Base-by-base conservation (phyloP, 2,329 filamentous ascomycete genomes). In the Diaporthe sp. region DNA sequence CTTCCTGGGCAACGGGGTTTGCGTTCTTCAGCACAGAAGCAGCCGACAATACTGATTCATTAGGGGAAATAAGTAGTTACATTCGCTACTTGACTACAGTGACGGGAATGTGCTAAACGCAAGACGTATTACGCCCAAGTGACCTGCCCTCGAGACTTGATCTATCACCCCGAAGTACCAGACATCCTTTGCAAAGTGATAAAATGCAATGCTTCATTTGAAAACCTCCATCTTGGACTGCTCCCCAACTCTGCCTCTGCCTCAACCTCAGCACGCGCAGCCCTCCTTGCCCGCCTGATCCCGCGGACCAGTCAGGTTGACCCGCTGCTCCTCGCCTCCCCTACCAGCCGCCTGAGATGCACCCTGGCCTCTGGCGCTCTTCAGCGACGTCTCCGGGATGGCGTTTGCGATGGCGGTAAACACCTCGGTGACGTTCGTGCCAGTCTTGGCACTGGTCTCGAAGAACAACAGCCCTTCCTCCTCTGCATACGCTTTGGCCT, bases 341-440 rank as follows among this genome's bases (percentile, higher is more conserved):
- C 92, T 84, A 83, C 91, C 89, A 80, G 90, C 87, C 73, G 89
- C 86, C 77, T 87, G 88, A 74, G 89, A 86, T 25, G 91, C 88
- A 64, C 91, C 92, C 25, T 90, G 87, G n/a, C 94, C 94, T 79
- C 95, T 91, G 45, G 94, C 90, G 68, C 93, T 96, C 91, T 98
- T 98, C 83, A 98, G 87, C 77, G 95, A 98, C 70, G 95, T 97
- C 88, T 99, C 97, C 2, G 97, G 97, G 80, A 99, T 99, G 54
- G 96, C 95, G 82, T 98, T 98, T 75, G 97, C 97, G 82, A 99
- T 99, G 42, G 97, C 97, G 60, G 96, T 98, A 82, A 99, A 99
- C 42, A 99, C 97, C 80, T 98, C 96, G 71, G 93, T 92, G 52
- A 99, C 97, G 83, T 98, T 98, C 82, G 94, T 90, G 35, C 97